phyloP scores from a whole-genome alignment of 2,329 filamentous ascomycete species.

The Xylariaceae sp. region DNA sequence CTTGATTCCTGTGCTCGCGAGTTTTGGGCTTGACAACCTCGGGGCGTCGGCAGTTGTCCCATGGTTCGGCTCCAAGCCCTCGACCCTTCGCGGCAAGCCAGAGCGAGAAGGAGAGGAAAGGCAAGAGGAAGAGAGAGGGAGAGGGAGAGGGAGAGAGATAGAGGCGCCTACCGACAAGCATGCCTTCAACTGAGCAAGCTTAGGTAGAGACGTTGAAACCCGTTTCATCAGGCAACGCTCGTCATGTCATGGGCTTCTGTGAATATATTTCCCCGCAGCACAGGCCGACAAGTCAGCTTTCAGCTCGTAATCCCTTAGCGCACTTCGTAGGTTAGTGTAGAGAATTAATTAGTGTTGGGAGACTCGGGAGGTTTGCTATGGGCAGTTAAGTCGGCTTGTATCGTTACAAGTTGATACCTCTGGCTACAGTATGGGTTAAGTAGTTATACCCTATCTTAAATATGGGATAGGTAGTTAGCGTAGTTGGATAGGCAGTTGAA shows the following conservation, averaged over 20 bases:
- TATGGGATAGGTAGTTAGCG: neutral
- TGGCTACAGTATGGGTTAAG: neutral
- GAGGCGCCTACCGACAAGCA: neutral
- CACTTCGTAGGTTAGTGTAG: neutral
- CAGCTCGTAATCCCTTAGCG: conserved; percentile 8
- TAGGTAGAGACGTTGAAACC: conserved; percentile 7
- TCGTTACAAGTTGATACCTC: neutral
- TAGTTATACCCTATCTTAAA: neutral
- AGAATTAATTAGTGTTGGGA: neutral
- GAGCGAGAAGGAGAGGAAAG: neutral
- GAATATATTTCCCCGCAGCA: conserved; percentile 11
- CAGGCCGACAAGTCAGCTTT: conserved; percentile 8
- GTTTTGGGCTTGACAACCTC: conserved; percentile 4
- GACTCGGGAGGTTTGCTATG: too few relatives aligned
- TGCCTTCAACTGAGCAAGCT: neutral
- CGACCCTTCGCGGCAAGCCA: neutral
- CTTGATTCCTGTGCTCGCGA: neutral
- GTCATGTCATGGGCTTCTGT: conserved; percentile 13
- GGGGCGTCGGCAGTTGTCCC: conserved; percentile 15
- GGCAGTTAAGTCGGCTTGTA: neutral
- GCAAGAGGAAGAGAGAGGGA: neutral
- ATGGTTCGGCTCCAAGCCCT: conserved; percentile 9
- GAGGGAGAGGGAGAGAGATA: neutral
- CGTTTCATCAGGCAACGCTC: conserved; percentile 6
- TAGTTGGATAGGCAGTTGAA: neutral